phyloP scores from a whole-genome alignment of 164 flowering plant species.

The Cinnamomum micranthum region DNA sequence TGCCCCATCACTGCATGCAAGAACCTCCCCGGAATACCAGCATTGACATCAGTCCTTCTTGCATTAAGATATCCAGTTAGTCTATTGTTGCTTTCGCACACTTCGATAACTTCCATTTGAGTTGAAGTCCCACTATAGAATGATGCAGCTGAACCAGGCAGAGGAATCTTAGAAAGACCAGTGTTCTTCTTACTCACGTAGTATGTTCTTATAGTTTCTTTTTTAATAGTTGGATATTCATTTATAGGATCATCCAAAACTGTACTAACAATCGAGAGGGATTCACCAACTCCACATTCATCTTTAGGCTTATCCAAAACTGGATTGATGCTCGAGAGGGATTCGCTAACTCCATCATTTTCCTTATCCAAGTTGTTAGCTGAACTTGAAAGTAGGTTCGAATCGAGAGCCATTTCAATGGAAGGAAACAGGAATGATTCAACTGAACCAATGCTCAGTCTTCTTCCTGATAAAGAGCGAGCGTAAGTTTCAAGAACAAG shows the following conservation, averaged over 20 bases:
- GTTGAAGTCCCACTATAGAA: slow-evolving; percentile 43
- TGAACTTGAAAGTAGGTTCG: slow-evolving; percentile 14
- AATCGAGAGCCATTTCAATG: not conserved
- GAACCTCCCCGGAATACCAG: slow-evolving; percentile 62
- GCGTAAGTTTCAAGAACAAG: slow-evolving; percentile 22
- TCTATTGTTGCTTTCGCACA: slow-evolving; percentile 36
- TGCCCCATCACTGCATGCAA: slow-evolving; percentile 63
- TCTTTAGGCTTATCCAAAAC: not conserved
- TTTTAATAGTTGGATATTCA: slow-evolving; percentile 1
- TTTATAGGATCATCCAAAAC: slow-evolving; percentile 10
- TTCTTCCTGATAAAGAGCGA: slow-evolving; percentile 18
- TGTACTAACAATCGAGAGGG: slow-evolving; percentile 1
- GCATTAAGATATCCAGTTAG: slow-evolving; percentile 45
- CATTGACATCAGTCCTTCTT: slow-evolving; percentile 40
- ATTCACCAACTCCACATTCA: not conserved
- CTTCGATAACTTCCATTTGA: slow-evolving; percentile 43
- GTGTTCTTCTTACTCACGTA: slow-evolving; percentile 20
- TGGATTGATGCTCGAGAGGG: slow-evolving; percentile 4
- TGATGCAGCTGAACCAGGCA: slow-evolving; percentile 59
- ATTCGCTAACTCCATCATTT: slow-evolving; percentile 7
- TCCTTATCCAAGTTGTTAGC: slow-evolving; percentile 11
- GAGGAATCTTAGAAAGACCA: slow-evolving; percentile 29
- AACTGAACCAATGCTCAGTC: slow-evolving; percentile 12
- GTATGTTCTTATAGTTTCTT: slow-evolving; percentile 24
- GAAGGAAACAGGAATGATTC: slow-evolving; percentile 20